Base-by-base conservation (phyloP, 2,329 filamentous ascomycete species). In the Monosporascus ibericus region DNA sequence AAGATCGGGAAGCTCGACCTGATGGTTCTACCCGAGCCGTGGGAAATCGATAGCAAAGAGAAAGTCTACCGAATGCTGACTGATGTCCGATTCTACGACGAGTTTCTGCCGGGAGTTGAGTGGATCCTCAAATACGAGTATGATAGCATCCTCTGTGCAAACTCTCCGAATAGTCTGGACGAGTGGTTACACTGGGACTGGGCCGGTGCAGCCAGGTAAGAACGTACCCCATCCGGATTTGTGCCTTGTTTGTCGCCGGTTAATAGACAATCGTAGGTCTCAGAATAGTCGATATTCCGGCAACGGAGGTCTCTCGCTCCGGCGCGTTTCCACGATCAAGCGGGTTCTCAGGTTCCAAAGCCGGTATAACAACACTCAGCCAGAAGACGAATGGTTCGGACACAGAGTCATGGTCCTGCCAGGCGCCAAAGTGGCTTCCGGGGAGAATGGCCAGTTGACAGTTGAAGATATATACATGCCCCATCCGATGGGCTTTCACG, bases 301-400 rank as follows among this genome's bases (percentile, higher is more conserved):
- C 27, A 79, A 79, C 55, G 78, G 78, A 7, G 79, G 80, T 2
- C 68, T 82, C 8, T 80, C 78, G 0, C 67, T 82, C 5, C 75
- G 79, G 46, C 73, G 77, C 30, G 70, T 82, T 1, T 78, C 75
- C 1, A 68, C 74, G n/a, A 77, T 82, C 49, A 66, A 68, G 6
- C 69, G 71, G 20, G 67, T 81, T 3, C 69, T 82, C 14, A 60
- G 61, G 34, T 77, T 77, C 57, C 77, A 82, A 56, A 65, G 66
- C 20, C 72, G 79, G n/a, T 70, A 70, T 58, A 78, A 78, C 64
- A 65, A 79, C 60, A 73, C 73, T 11, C 70, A 75, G 38, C 68
- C 78, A 39, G 80, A 82, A 61, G 79, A 81, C 51, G 72, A 78
- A 53, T 83, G 80, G 80, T 77, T 81, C 53, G 73, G 74, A 14